A percentile compares a stretch with the other conserved stretches of the same genome.
phyloP scores from a whole-genome alignment of 106 monocot species.

The Dendrobium huoshanense region DNA sequence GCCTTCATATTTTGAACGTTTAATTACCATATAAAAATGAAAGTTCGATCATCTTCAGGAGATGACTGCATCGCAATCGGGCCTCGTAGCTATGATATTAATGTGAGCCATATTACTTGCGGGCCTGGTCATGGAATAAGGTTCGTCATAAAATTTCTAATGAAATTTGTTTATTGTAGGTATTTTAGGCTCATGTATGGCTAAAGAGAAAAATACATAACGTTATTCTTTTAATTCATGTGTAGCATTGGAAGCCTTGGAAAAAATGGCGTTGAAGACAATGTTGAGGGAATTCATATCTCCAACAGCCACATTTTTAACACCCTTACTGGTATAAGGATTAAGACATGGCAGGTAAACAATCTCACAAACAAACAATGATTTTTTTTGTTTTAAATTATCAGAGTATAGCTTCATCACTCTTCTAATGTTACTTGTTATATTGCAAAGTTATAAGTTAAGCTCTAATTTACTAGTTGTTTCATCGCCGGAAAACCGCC shows the following conservation, averaged over 20 bases:
- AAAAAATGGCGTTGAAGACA: background rate
- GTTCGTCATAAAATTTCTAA: background rate
- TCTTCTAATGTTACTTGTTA: background rate
- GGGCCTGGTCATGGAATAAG: constrained; percentile 20
- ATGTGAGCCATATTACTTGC: constrained; percentile 13
- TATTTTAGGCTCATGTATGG: too few relatives aligned
- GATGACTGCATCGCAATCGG: constrained; percentile 15
- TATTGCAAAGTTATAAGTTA: background rate
- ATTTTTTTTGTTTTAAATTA: too few relatives aligned
- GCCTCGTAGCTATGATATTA: constrained; percentile 8
- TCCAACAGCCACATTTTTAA: constrained; percentile 7
- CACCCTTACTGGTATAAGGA: constrained; percentile 7
- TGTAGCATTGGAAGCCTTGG: constrained; percentile 18
- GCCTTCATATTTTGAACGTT: too few relatives aligned
- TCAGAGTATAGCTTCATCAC: too few relatives aligned
- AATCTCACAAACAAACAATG: too few relatives aligned
- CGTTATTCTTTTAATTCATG: background rate
- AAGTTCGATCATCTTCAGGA: background rate
- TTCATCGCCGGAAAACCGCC: too few relatives aligned
- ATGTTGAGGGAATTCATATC: constrained; percentile 6
- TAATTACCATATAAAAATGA: too few relatives aligned
- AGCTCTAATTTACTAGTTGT: too few relatives aligned
- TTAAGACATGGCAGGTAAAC: constrained; percentile 20
- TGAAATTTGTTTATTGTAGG: too few relatives aligned
- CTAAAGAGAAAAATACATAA: too few relatives aligned